phyloP scores from a whole-genome alignment of 192 early-diverging fungal species.

The Entomortierella beljakovae region DNA sequence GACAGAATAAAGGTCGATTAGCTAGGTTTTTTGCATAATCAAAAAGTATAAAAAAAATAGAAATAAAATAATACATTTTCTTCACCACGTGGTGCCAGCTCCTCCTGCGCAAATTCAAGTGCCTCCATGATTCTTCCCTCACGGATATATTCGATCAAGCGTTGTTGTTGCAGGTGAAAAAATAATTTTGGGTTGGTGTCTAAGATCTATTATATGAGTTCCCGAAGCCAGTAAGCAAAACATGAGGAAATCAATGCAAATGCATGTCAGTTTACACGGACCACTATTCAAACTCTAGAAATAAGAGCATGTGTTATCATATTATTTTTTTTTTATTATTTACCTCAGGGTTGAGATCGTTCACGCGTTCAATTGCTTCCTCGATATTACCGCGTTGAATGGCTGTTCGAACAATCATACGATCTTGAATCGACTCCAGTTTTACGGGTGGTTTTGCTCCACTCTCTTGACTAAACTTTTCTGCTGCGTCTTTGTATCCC shows the following conservation, averaged over 20 bases:
- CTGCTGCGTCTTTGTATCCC: conserved; percentile 98
- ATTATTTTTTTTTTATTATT: too few relatives aligned
- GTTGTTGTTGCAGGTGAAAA: conserved; percentile 98
- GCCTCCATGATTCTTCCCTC: conserved; percentile 84
- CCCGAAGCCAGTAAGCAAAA: too few relatives aligned
- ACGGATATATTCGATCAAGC: conserved; percentile 95
- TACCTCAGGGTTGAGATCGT: conserved; percentile 98
- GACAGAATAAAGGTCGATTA: neutral
- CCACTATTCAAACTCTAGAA: neutral
- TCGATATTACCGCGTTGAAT: conserved; percentile 92
- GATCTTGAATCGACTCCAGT: conserved; percentile 90
- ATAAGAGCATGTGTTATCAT: too few relatives aligned
- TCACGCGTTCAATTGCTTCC: conserved; percentile 95
- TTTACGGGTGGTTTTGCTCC: conserved; percentile 85
- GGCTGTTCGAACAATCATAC: conserved; percentile 94
- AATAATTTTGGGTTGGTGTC: conserved; percentile 94
- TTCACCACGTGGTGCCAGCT: conserved; percentile 97
- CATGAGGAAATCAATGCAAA: too few relatives aligned
- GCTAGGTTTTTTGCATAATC: too few relatives aligned
- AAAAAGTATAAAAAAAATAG: conserved; percentile 11
- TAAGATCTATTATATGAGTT: conserved; percentile 72
- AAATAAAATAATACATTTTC: conserved; percentile 74
- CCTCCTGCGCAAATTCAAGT: conserved; percentile 96
- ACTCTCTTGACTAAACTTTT: conserved; percentile 93
- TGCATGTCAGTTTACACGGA: conserved; percentile 13